Base-by-base conservation (phyloP, 805 yeast species). In the Metschnikowia matae region DNA sequence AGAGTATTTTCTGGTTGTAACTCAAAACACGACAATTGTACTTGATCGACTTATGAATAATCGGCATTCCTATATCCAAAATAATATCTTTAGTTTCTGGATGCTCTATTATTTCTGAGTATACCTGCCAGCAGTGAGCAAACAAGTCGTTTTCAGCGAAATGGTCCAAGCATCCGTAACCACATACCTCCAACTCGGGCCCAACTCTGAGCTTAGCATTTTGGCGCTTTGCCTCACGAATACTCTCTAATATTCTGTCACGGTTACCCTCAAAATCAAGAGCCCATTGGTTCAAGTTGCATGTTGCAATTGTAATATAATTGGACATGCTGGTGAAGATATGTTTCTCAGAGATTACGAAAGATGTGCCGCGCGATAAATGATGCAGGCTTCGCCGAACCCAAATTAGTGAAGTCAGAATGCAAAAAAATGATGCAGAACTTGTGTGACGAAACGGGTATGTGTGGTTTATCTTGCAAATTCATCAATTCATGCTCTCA, bases 221-320 rank as follows among this genome's bases (percentile, higher is more conserved):
- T 53, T 71, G 77, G 29, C 69, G 66, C 62, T 91, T 94, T 48
- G 99, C 96, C 46, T 79, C 74, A 20, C 63, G 65, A 61, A 94
- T 92, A 49, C 96, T 85, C 62, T 85, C 85, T 21, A 94, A 61
- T 55, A 94, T 92, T 50, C 99, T 77, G 63, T 91, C 96, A 48
- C 97, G 78, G 68, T 94, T 94, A 4, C 99, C 99, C 67, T 92
- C 98, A 67, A 89, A 94, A 66, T 94, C 99, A 48, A 94, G 75
- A 0, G 99, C 97, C 99, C 99, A 94, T 78, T 94, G 99, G 71
- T 94, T 94, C 56, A 94, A 77, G 61, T 91, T 89, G 69, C 98
- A 92, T 1, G 98, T 91, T 1, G 98, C 91, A 35, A 92, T 73
- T 0, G 97, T 92, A 44, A 91, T 83, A 50, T 86, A 78, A 48